Conservation (phyloP, 2,329 filamentous ascomycete species). For the Gnomoniopsis sp. region DNA sequence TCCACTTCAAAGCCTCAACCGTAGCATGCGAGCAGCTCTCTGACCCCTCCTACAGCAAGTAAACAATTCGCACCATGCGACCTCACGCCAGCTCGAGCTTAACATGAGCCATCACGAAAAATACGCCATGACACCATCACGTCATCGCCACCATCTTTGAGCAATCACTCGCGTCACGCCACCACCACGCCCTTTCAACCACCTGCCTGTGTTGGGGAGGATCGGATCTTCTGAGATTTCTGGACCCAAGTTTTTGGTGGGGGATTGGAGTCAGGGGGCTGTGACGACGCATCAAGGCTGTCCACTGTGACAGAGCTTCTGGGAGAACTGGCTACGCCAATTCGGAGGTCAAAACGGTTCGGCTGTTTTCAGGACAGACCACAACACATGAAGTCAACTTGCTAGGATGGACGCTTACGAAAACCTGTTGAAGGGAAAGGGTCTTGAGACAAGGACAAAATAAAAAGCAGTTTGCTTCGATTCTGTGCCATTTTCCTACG, state of each 20-base stretch:
- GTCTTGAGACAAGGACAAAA: slow-evolving; percentile 9
- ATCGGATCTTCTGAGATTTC: slow-evolving; percentile 20
- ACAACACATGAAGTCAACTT: slow-evolving; percentile 9
- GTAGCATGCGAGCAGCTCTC: slow-evolving; percentile 22
- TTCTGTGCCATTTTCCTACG: background rate
- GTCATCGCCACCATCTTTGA: slow-evolving; percentile 18
- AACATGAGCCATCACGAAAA: slow-evolving; percentile 26
- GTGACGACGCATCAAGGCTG: slow-evolving; percentile 15
- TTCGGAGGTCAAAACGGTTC: slow-evolving; percentile 10
- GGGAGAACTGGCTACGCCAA: slow-evolving; percentile 15
- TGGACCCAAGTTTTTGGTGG: slow-evolving; percentile 17
- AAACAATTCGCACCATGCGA: slow-evolving; percentile 60
- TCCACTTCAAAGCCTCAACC: slow-evolving; percentile 21
- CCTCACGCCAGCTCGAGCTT: slow-evolving; percentile 41
- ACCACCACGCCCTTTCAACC: background rate
- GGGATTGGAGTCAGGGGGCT: slow-evolving; percentile 2
- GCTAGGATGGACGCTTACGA: slow-evolving; percentile 7
- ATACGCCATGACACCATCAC: slow-evolving; percentile 16
- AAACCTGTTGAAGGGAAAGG: background rate
- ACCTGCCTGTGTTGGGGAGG: slow-evolving; percentile 20
- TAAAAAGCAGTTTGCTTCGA: slow-evolving; percentile 18
- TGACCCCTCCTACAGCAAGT: slow-evolving; percentile 54
- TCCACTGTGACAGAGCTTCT: slow-evolving; percentile 5
- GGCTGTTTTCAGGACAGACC: slow-evolving; percentile 15
- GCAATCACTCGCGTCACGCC: slow-evolving; percentile 15